These are phyloP conservation scores for Penicillium crystallinum DNA, from an alignment of 495 filamentous ascomycete genomes.

Conservation along the genomic window DNA sequence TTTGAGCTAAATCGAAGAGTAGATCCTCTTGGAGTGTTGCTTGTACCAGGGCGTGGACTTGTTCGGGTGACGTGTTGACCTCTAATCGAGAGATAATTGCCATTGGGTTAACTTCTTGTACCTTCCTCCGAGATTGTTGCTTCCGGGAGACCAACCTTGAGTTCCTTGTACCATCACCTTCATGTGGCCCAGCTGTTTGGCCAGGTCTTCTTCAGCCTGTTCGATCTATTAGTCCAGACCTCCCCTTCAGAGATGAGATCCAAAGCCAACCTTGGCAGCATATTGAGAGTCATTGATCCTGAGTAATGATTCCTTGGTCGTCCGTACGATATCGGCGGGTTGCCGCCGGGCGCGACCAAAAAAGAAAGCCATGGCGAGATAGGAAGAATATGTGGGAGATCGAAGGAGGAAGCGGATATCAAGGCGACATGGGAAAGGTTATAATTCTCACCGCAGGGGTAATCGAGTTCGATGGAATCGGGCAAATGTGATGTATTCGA, in stretches of 20 bases:
- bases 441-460: neutral
- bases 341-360: slow-evolving; percentile 63
- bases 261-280: slow-evolving; percentile 43
- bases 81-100: slow-evolving; percentile 52
- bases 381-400: slow-evolving; percentile 7
- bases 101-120: neutral
- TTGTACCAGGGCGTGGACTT: slow-evolving; percentile 73
- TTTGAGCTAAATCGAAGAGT: slow-evolving; percentile 70
- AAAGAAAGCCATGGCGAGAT: slow-evolving; percentile 75
- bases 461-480: neutral
- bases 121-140: neutral
- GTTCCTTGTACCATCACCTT: slow-evolving; percentile 81
- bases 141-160: slow-evolving; percentile 50
- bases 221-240: slow-evolving; percentile 6
- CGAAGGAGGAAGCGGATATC: slow-evolving; percentile 4
- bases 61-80: slow-evolving; percentile 76
- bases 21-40: slow-evolving; percentile 83
- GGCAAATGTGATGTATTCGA: slow-evolving; percentile 9
- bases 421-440: neutral
- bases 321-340: slow-evolving; percentile 52
- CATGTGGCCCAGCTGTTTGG: slow-evolving; percentile 73
- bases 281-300: slow-evolving; percentile 43
- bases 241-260: slow-evolving; percentile 26
- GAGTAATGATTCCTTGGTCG: slow-evolving; percentile 52
- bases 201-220: slow-evolving; percentile 68